A percentile compares a stretch with the other conserved stretches of the same genome.
Evolutionary conservation across 768 basidiomycete genomes (phyloP).

Genomic region (Candolleomyces efflorescens): DNA sequence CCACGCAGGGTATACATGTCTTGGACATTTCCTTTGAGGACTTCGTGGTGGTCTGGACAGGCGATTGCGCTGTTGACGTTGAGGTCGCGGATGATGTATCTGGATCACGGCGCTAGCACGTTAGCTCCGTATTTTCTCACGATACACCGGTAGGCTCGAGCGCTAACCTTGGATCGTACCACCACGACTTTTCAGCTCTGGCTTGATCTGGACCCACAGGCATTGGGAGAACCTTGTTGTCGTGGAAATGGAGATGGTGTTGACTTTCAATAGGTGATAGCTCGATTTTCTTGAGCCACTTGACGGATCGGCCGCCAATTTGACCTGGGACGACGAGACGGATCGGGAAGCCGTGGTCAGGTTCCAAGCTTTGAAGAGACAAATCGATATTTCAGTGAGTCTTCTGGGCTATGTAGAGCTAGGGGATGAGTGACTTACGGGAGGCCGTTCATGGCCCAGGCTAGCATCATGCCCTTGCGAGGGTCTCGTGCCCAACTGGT

Average conservation of each 20-base stretch:
- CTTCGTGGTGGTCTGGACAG: slow-evolving; percentile 51
- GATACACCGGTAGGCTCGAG: too few relatives aligned
- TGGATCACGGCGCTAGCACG: slow-evolving; percentile 1
- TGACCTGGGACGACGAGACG: slow-evolving; percentile 59
- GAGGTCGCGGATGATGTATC: slow-evolving; percentile 46
- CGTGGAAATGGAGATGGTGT: slow-evolving; percentile 45
- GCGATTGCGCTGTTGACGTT: slow-evolving; percentile 59
- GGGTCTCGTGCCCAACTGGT: slow-evolving; percentile 42
- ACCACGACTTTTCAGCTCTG: slow-evolving; percentile 47
- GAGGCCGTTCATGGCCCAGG: slow-evolving; percentile 58
- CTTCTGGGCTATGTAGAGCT: background rate
- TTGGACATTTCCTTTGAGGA: slow-evolving; percentile 16
- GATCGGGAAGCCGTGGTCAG: slow-evolving; percentile 66
- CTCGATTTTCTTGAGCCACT: slow-evolving; percentile 59
- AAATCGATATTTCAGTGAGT: background rate
- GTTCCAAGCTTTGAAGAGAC: slow-evolving; percentile 31
- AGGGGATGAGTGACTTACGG: slow-evolving; percentile 18
- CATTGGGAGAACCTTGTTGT: slow-evolving; percentile 62
- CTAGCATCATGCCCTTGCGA: slow-evolving; percentile 47
- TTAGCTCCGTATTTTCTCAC: too few relatives aligned
- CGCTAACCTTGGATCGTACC: slow-evolving; percentile 44
- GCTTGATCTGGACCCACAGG: slow-evolving; percentile 49
- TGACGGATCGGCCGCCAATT: slow-evolving; percentile 57
- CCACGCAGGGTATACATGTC: slow-evolving; percentile 41
- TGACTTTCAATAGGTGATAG: slow-evolving; percentile 46